phyloP scores from a whole-genome alignment of 2,329 filamentous ascomycete genomes.

The Aureobasidium vineae region DNA sequence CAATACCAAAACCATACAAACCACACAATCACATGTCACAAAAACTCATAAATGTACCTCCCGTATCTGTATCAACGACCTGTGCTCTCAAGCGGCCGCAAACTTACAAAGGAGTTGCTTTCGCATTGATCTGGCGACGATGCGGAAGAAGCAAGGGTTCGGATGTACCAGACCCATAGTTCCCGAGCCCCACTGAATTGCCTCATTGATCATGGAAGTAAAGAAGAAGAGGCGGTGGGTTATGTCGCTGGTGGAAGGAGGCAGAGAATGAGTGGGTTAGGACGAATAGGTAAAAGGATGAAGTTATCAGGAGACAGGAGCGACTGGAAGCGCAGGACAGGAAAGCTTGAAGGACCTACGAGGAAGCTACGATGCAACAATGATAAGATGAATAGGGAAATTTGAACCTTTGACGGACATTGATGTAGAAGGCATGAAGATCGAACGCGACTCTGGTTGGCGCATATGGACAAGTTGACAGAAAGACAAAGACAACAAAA shows the following conservation, averaged over 20 bases:
- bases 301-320: not conserved
- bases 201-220: conserved; percentile 13
- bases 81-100: conserved; percentile 15
- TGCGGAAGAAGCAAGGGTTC: not conserved
- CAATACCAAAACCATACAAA: not conserved
- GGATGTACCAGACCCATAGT: not conserved
- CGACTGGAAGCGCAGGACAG: too few relatives aligned
- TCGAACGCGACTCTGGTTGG: not conserved
- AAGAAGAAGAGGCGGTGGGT: not conserved
- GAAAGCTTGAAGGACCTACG: not conserved
- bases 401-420: too few relatives aligned
- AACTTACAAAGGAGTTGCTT: conserved; percentile 18
- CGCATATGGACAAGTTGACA: not conserved
- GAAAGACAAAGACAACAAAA: not conserved
- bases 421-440: too few relatives aligned
- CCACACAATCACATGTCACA: not conserved
- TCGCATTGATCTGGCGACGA: conserved; percentile 11
- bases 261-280: not conserved
- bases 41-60: conserved; percentile 3
- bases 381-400: not conserved
- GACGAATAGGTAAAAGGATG: not conserved
- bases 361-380: not conserved
- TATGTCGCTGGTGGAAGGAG: not conserved
- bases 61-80: conserved; percentile 25
- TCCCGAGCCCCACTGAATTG: not conserved